These are phyloP conservation scores for Papiliotrema fonsecae DNA, from an alignment of 1,284 basidiomycete genomes.

Conservation along the genomic window DNA sequence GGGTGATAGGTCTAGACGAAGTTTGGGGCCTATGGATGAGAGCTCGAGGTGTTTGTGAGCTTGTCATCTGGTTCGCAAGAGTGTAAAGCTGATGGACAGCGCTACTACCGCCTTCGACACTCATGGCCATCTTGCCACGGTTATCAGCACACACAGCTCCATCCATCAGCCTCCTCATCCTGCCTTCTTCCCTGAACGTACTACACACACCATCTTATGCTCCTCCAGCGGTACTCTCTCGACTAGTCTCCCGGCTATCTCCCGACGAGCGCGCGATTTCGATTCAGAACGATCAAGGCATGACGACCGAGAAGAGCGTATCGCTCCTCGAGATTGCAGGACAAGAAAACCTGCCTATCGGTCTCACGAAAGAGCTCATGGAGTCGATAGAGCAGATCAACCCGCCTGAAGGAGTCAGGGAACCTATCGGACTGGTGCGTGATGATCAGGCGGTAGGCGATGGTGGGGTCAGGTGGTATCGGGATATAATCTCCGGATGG, in stretches of 20 bases:
- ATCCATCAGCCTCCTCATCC: conserved; percentile 62
- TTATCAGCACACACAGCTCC: conserved; percentile 66
- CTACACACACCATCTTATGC: conserved; percentile 77
- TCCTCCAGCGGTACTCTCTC: conserved; percentile 57
- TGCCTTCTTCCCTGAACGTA: conserved; percentile 69
- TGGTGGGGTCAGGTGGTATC: conserved; percentile 61
- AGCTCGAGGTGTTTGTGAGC: conserved; percentile 82
- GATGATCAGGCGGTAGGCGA: conserved; percentile 60
- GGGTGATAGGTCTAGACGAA: conserved; percentile 84
- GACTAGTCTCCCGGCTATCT: conserved; percentile 43
- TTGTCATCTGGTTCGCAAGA: not conserved
- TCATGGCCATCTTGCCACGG: conserved; percentile 66
- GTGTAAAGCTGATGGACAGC: conserved; percentile 53
- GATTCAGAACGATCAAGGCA: not conserved
- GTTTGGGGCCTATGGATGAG: conserved; percentile 98
- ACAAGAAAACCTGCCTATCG: conserved; percentile 64
- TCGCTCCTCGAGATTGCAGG: conserved; percentile 58
- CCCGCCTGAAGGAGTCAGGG: conserved; percentile 3
- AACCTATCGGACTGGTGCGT: conserved; percentile 54
- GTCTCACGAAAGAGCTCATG: conserved; percentile 69
- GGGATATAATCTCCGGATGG: conserved; percentile 61
- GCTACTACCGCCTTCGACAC: conserved; percentile 78
- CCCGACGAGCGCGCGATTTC: not conserved
- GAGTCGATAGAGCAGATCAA: conserved; percentile 62
- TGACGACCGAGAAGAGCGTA: conserved; percentile 27